These are phyloP conservation scores for Quercus variabilis DNA, from an alignment of 306 rosid species.

Conservation along the genomic window DNA sequence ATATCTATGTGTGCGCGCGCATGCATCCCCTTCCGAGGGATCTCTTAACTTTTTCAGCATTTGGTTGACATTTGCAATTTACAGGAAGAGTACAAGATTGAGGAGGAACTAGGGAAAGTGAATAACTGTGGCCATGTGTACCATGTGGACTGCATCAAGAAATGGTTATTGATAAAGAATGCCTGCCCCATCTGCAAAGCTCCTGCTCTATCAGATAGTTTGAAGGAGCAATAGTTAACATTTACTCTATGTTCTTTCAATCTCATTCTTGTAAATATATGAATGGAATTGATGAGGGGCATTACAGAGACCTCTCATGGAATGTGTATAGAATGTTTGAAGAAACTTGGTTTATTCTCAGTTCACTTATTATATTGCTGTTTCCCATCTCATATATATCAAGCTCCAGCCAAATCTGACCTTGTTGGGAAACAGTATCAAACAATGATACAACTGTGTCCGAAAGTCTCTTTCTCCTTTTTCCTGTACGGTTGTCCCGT, in stretches of 20 bases:
- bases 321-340: neutral
- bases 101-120: conserved; percentile 74
- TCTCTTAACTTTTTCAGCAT: neutral
- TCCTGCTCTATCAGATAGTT: conserved; percentile 47
- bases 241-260: neutral
- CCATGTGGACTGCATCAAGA: conserved; percentile 75
- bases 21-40: neutral
- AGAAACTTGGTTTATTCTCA: neutral
- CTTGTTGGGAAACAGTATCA: no score
- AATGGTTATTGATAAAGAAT: conserved; percentile 76
- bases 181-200: conserved; percentile 81
- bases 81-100: conserved; percentile 80
- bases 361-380: neutral
- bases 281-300: neutral
- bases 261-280: conserved; percentile 37
- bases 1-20: neutral
- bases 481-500: no score
- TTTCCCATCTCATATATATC: neutral
- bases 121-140: conserved; percentile 69
- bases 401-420: neutral
- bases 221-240: conserved; percentile 39
- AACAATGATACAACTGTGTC: no score
- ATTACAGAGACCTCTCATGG: neutral
- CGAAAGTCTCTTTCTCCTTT: no score
- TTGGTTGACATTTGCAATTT: conserved; percentile 10